Evolutionary conservation across 2,329 filamentous ascomycete genomes (phyloP).

Genomic region (Raffaelea albimanens): DNA sequence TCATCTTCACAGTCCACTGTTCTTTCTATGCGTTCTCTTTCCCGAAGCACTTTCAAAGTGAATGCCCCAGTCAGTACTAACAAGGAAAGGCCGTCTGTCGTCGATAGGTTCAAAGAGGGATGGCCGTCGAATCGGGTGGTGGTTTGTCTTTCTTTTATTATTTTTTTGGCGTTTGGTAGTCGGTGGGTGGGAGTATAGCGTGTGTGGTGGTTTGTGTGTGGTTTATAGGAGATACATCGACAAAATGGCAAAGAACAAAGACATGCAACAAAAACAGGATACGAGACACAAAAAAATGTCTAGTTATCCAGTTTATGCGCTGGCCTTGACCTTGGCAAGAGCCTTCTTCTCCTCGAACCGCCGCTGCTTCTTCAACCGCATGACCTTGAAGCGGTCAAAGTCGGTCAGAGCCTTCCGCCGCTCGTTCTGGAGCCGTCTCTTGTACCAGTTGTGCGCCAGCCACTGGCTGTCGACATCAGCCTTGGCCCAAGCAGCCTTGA

Average conservation of each 20-base stretch:
- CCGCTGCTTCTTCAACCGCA: slow-evolving; percentile 99
- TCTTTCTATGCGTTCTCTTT: too few species aligned
- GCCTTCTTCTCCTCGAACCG: slow-evolving; percentile 97
- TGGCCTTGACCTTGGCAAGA: slow-evolving; percentile 82
- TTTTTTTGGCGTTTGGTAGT: too few species aligned
- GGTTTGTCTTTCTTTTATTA: too few species aligned
- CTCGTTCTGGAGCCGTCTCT: slow-evolving; percentile 79
- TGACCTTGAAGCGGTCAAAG: slow-evolving; percentile 99
- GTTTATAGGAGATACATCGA: not conserved
- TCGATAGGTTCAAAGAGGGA: too few species aligned
- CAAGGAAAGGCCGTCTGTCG: too few species aligned
- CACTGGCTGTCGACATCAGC: slow-evolving; percentile 88
- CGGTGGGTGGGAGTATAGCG: not conserved
- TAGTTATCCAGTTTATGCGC: slow-evolving; percentile 44
- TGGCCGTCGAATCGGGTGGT: too few species aligned
- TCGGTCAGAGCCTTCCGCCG: slow-evolving; percentile 88
- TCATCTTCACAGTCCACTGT: too few species aligned
- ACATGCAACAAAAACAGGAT: not conserved
- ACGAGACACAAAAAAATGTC: not conserved
- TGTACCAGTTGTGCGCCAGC: slow-evolving; percentile 83
- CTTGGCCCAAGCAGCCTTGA: slow-evolving; percentile 88
- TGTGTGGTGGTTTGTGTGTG: not conserved
- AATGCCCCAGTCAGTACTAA: too few species aligned
- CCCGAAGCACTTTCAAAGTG: too few species aligned
- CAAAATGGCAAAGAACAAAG: not conserved